A percentile compares a stretch with the other conserved stretches of the same genome.
Conservation (phyloP, 2,329 filamentous ascomycete species). For the Ophiostoma tasmaniense region DNA sequence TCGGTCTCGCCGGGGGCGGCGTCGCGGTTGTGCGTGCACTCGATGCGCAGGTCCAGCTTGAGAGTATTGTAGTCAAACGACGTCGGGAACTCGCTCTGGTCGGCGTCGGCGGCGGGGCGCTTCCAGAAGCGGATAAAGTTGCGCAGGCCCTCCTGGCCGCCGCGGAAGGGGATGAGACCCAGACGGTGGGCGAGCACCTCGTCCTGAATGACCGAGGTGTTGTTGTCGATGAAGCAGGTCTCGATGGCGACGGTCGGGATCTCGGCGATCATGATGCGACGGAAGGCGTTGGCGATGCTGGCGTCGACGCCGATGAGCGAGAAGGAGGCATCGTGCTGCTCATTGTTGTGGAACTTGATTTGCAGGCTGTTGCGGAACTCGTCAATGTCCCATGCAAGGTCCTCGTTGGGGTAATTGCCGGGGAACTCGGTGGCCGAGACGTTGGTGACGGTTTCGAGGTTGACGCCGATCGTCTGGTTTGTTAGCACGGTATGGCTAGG, state of each 20-base stretch:
- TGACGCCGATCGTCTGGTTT: slow-evolving; percentile 72
- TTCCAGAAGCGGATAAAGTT: slow-evolving; percentile 76
- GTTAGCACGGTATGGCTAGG: neutral
- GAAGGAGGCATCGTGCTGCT: slow-evolving; percentile 70
- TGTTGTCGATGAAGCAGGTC: slow-evolving; percentile 86
- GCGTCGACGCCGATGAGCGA: slow-evolving; percentile 88
- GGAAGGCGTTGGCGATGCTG: slow-evolving; percentile 91
- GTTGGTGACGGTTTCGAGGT: slow-evolving; percentile 83
- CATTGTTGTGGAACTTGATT: slow-evolving; percentile 76
- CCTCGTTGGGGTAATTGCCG: slow-evolving; percentile 81
- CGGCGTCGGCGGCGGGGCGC: slow-evolving; percentile 55
- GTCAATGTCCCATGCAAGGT: slow-evolving; percentile 44
- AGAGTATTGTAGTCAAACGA: slow-evolving; percentile 80
- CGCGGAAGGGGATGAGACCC: slow-evolving; percentile 83
- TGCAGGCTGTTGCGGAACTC: slow-evolving; percentile 35
- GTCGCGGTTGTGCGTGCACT: slow-evolving; percentile 70
- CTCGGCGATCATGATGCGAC: slow-evolving; percentile 89
- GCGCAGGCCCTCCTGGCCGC: slow-evolving; percentile 63
- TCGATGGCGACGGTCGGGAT: slow-evolving; percentile 92
- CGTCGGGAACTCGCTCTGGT: slow-evolving; percentile 37
- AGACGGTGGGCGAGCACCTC: slow-evolving; percentile 88
- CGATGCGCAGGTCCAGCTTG: slow-evolving; percentile 64
- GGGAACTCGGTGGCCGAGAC: slow-evolving; percentile 87
- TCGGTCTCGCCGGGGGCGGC: slow-evolving; percentile 67
- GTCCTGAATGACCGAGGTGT: slow-evolving; percentile 96